phyloP scores from a whole-genome alignment of 2,329 filamentous ascomycete genomes.

The Aspergillus ibericus region DNA sequence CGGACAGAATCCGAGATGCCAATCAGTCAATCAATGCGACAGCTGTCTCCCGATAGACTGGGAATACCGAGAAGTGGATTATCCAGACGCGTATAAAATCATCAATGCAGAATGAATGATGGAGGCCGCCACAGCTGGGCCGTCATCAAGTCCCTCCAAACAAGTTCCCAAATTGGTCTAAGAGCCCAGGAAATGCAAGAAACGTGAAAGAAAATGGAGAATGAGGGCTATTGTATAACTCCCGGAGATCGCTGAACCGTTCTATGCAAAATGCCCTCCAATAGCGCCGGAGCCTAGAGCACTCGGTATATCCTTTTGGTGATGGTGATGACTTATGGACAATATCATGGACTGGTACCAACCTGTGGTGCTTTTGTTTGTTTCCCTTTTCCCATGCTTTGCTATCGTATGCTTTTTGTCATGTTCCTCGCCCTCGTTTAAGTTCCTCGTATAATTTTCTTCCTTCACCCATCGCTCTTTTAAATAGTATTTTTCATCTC shows the following conservation, averaged over 20 bases:
- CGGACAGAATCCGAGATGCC: background rate
- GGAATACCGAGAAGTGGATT: background rate
- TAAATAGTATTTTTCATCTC: slow-evolving; percentile 10
- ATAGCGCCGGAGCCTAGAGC: slow-evolving; percentile 10
- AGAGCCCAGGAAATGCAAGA: slow-evolving; percentile 14
- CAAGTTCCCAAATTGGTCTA: slow-evolving; percentile 9
- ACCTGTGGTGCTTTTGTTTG: slow-evolving; percentile 12
- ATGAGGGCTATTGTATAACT: slow-evolving; percentile 12
- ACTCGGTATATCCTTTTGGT: slow-evolving; percentile 16
- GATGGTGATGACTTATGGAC: slow-evolving; percentile 10
- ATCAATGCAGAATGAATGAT: background rate
- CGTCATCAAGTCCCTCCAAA: background rate
- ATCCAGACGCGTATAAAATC: background rate
- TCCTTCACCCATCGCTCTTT: too few species aligned
- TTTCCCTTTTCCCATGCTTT: slow-evolving; percentile 5
- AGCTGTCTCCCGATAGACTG: background rate
- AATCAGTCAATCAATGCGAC: background rate
- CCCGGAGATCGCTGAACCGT: slow-evolving; percentile 18
- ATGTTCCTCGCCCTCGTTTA: background rate
- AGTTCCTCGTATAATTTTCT: slow-evolving; percentile 10
- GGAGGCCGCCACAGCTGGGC: background rate
- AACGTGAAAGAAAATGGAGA: slow-evolving; percentile 4
- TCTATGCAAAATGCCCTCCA: slow-evolving; percentile 24
- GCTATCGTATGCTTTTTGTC: background rate
- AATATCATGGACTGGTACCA: slow-evolving; percentile 14